Evolutionary conservation across 2,329 filamentous ascomycete species (phyloP).

Genomic region (Ophiostoma triangulosporum): DNA sequence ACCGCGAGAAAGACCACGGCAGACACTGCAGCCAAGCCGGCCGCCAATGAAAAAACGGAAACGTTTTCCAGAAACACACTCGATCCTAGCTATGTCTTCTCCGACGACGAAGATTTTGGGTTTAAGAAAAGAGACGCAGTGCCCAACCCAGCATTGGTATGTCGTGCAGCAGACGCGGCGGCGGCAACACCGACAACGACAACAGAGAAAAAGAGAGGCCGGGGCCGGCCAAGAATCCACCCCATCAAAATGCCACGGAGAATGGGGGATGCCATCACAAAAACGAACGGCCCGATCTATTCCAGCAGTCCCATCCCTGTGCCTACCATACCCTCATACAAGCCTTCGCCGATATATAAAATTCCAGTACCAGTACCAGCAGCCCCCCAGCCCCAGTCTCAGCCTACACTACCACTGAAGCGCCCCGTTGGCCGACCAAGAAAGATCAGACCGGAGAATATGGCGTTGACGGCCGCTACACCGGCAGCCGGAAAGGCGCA

Average conservation of each 20-base stretch:
- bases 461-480: not conserved
- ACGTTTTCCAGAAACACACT: conserved; percentile 13
- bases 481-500: not conserved
- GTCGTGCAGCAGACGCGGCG: not conserved
- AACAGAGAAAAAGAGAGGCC: not conserved
- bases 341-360: not conserved
- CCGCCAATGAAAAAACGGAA: not conserved
- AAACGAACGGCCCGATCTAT: not conserved
- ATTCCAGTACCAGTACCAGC: not conserved
- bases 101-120: conserved; percentile 23
- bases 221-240: not conserved
- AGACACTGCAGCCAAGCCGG: not conserved
- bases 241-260: not conserved
- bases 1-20: not conserved
- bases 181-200: not conserved
- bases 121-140: not conserved
- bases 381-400: not conserved
- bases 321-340: not conserved
- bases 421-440: not conserved
- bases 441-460: not conserved
- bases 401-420: not conserved
- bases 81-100: conserved; percentile 21
- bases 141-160: not conserved
- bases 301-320: not conserved
- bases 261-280: not conserved